Percentiles rank a stretch among this genome's conserved stretches.
phyloP scores from a whole-genome alignment of 768 basidiomycete genomes.

The Serendipita vermifera region DNA sequence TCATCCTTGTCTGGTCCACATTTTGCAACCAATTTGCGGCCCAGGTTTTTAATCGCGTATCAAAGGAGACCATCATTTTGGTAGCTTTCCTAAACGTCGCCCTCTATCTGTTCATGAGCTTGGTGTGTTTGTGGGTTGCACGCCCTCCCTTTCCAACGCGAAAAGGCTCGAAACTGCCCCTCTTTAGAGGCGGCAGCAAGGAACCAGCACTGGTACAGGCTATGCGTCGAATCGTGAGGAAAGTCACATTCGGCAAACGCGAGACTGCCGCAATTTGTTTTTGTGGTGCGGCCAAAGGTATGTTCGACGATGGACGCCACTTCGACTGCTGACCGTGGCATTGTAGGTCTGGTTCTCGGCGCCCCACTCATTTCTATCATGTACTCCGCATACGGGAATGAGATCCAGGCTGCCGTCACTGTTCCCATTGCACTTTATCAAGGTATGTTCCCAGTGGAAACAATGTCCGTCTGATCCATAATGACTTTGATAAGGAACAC shows the following conservation, averaged over 20 bases:
- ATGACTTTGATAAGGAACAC: neutral
- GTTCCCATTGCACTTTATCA: slow-evolving; percentile 23
- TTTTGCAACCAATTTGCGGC: slow-evolving; percentile 20
- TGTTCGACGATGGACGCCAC: neutral
- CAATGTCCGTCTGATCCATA: neutral
- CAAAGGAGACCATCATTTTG: slow-evolving; percentile 18
- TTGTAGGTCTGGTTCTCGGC: slow-evolving; percentile 19
- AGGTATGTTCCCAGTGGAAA: neutral
- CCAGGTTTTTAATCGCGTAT: slow-evolving; percentile 17
- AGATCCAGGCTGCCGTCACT: slow-evolving; percentile 19
- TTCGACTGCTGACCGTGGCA: neutral
- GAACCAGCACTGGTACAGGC: slow-evolving; percentile 8
- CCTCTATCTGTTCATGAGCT: slow-evolving; percentile 17
- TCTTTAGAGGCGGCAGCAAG: neutral
- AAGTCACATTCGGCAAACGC: slow-evolving; percentile 17
- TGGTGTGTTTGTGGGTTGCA: slow-evolving; percentile 16
- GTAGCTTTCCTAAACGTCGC: slow-evolving; percentile 18
- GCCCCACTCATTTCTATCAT: slow-evolving; percentile 20
- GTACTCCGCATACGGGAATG: slow-evolving; percentile 20
- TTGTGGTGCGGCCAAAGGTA: slow-evolving; percentile 22
- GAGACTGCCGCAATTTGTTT: slow-evolving; percentile 23
- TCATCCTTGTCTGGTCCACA: slow-evolving; percentile 20
- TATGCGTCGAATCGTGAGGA: neutral
- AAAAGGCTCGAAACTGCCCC: neutral
- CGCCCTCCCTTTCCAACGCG: slow-evolving; percentile 17